These are phyloP conservation scores for Coemansia aciculifera DNA, from an alignment of 192 early-diverging fungal genomes.

Conservation along the genomic window DNA sequence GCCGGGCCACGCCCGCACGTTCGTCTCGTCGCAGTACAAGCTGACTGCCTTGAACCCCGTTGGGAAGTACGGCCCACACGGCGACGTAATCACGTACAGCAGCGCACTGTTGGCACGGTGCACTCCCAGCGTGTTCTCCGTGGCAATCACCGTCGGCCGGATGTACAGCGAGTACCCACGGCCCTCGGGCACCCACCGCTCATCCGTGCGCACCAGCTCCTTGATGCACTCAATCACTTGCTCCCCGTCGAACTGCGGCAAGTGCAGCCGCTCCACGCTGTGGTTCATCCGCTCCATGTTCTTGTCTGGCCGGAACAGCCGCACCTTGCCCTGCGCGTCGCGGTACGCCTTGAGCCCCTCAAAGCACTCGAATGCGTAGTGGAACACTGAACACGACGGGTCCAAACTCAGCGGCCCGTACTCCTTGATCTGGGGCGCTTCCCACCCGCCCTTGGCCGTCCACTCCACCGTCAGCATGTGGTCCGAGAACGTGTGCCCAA, in stretches of 20 bases:
- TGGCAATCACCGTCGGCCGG: slow-evolving; percentile 91
- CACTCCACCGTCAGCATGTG: slow-evolving; percentile 91
- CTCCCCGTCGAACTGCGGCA: slow-evolving; percentile 78
- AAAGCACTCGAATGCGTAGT: slow-evolving; percentile 93
- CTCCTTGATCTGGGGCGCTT: slow-evolving; percentile 71
- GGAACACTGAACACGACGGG: slow-evolving; percentile 89
- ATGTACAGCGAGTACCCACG: slow-evolving; percentile 92
- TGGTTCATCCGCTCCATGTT: slow-evolving; percentile 90
- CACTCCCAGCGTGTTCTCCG: slow-evolving; percentile 82
- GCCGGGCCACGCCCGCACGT: slow-evolving; percentile 92
- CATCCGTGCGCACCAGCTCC: slow-evolving; percentile 76
- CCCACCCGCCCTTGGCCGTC: slow-evolving; percentile 71
- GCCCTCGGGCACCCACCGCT: slow-evolving; percentile 88
- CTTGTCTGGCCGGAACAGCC: slow-evolving; percentile 96
- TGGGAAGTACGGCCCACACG: slow-evolving; percentile 95
- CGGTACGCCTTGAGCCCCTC: slow-evolving; percentile 94
- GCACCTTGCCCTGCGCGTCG: slow-evolving; percentile 80
- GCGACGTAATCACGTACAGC: slow-evolving; percentile 86
- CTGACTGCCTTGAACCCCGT: slow-evolving; percentile 89
- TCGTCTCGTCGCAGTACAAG: slow-evolving; percentile 80
- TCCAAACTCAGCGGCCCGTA: slow-evolving; percentile 78
- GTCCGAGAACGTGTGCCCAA: slow-evolving; percentile 88
- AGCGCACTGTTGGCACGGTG: slow-evolving; percentile 75
- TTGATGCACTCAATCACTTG: slow-evolving; percentile 83
- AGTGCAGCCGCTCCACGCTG: slow-evolving; percentile 76